These are phyloP conservation scores for Verticillium albo-atrum DNA, from an alignment of 2,329 filamentous ascomycete species.

Conservation along the genomic window DNA sequence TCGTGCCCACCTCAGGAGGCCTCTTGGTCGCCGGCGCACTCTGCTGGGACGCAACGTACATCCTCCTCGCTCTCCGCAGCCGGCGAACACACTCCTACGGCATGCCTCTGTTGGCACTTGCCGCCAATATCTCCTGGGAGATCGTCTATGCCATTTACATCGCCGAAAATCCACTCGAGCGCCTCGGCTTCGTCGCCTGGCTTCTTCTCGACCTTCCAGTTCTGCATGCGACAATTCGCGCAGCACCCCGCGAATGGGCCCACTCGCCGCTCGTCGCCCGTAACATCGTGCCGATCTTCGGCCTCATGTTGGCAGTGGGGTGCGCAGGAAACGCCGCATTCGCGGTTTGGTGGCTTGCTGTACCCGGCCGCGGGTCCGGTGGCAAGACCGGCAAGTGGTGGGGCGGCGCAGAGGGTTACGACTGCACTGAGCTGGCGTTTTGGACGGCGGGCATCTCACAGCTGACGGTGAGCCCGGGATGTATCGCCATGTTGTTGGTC, in stretches of 20 bases:
- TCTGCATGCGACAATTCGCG: constrained; percentile 39
- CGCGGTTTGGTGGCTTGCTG: constrained; percentile 41
- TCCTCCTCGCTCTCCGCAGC: constrained; percentile 41
- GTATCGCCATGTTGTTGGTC: constrained; percentile 37
- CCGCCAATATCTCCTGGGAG: constrained; percentile 48
- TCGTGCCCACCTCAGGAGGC: constrained; percentile 28
- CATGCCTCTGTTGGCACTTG: constrained; percentile 43
- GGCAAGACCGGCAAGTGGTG: constrained; percentile 42
- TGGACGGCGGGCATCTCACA: constrained; percentile 43
- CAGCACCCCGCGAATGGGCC: constrained; percentile 37
- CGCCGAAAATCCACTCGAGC: constrained; percentile 37
- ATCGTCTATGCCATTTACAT: constrained; percentile 43
- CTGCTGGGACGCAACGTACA: constrained; percentile 38
- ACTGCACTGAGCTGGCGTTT: constrained; percentile 45
- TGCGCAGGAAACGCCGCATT: constrained; percentile 35
- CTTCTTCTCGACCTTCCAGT: constrained; percentile 43
- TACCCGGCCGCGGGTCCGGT: constrained; percentile 33
- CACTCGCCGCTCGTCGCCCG: constrained; percentile 33
- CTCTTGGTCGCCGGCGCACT: constrained; percentile 30
- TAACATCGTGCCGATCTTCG: constrained; percentile 32
- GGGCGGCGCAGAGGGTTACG: constrained; percentile 32
- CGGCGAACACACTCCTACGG: constrained; percentile 42
- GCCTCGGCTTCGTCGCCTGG: constrained; percentile 40
- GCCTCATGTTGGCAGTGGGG: constrained; percentile 28
- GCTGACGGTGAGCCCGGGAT: constrained; percentile 31